Conservation (phyloP, 768 basidiomycete genomes). For the Termitomyces eurrhizus region DNA sequence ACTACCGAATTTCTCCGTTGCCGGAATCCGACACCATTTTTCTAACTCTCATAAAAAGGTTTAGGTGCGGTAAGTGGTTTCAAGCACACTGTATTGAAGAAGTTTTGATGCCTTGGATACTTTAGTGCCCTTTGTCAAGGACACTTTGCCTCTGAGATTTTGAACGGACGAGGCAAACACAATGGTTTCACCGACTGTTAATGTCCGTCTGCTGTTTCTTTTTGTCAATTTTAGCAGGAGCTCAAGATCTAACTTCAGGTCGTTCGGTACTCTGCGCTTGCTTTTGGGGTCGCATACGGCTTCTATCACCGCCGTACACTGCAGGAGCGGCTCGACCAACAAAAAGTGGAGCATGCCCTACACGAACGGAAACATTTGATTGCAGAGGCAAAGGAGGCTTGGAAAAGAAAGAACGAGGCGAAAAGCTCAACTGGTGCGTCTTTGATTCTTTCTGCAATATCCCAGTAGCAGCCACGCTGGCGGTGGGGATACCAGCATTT, state of each 20-base stretch:
- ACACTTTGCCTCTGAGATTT: conserved; percentile 22
- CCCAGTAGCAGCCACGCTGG: conserved; percentile 4
- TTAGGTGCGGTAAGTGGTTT: conserved; percentile 25
- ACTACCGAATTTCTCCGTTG: conserved; percentile 42
- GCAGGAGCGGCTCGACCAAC: conserved; percentile 74
- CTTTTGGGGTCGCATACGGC: conserved; percentile 86
- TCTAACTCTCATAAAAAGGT: conserved; percentile 29
- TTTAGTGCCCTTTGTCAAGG: conserved; percentile 14
- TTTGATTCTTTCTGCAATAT: not conserved
- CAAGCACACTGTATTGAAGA: not conserved
- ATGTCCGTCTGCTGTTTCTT: conserved; percentile 44
- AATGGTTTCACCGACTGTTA: conserved; percentile 76
- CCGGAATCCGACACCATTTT: conserved; percentile 22
- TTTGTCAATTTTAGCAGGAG: not conserved
- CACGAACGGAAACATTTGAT: conserved; percentile 76
- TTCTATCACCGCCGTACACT: conserved; percentile 89
- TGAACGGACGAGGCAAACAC: conserved; percentile 26
- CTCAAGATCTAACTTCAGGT: conserved; percentile 50
- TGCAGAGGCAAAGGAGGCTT: conserved; percentile 85
- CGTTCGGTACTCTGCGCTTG: conserved; percentile 88
- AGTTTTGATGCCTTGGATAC: not conserved
- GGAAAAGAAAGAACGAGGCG: conserved; percentile 70
- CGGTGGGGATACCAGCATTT: conserved; percentile 2
- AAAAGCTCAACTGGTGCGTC: conserved; percentile 56
- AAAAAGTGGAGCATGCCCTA: conserved; percentile 69